Percentiles rank a stretch among this genome's conserved stretches.
These are phyloP conservation scores for Leucosporidium scottii DNA, from an alignment of 768 basidiomycete species.

Conservation along the genomic window DNA sequence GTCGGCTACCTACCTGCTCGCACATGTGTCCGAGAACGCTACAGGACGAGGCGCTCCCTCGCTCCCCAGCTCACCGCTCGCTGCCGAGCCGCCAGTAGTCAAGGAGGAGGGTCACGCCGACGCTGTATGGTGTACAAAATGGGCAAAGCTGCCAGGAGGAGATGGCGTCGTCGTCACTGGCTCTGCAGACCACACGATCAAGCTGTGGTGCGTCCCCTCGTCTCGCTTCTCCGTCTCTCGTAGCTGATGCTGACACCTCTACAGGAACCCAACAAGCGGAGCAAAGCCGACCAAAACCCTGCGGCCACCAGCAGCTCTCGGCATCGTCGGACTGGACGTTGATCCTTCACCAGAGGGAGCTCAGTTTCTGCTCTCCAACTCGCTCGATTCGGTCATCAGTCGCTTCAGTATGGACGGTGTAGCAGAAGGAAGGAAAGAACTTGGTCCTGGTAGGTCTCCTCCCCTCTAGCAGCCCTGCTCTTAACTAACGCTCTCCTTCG, in stretches of 20 bases:
- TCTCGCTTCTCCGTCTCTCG: not conserved
- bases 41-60: not conserved
- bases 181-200: constrained; percentile 19
- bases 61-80: not conserved
- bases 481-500: not conserved
- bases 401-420: constrained; percentile 24
- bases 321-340: constrained; percentile 31
- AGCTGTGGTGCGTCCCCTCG: constrained; percentile 15
- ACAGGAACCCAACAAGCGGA: constrained; percentile 12
- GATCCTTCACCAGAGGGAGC: constrained; percentile 16
- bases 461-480: not conserved
- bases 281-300: constrained; percentile 9
- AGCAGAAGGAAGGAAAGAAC: constrained; percentile 26
- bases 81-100: not conserved
- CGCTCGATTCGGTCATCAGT: constrained; percentile 30
- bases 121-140: constrained; percentile 17
- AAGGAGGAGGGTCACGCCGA: constrained; percentile 20
- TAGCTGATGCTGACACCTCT: not conserved
- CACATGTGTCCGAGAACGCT: not conserved
- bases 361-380: constrained; percentile 21
- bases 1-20: constrained; percentile 26
- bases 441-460: constrained; percentile 22
- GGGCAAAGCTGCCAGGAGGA: constrained; percentile 7
- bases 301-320: constrained; percentile 18
- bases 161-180: constrained; percentile 19